A percentile compares a stretch with the other conserved stretches of the same genome.
phyloP scores from a whole-genome alignment of 805 yeast genomes.

The Zygotorulaspora florentina region DNA sequence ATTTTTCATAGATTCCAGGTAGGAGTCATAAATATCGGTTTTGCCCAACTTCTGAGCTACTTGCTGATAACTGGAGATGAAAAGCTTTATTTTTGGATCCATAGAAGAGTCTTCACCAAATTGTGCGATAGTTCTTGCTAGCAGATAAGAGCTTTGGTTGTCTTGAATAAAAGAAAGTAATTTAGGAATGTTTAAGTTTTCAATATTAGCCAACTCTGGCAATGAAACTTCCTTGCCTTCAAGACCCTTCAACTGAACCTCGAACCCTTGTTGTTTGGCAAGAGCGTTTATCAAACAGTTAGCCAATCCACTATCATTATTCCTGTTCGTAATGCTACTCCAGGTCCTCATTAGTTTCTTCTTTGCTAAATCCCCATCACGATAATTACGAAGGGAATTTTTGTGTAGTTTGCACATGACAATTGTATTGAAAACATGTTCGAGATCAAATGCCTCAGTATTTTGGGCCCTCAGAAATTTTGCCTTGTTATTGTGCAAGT shows the following conservation, averaged over 20 bases:
- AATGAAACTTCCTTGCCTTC: slow-evolving; percentile 7
- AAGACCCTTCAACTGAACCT: slow-evolving; percentile 10
- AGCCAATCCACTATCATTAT: slow-evolving; percentile 26
- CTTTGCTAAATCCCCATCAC: slow-evolving; percentile 16
- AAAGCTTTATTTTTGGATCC: slow-evolving; percentile 11
- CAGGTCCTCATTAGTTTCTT: slow-evolving; percentile 24
- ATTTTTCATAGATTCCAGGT: slow-evolving; percentile 7
- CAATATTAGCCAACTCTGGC: slow-evolving; percentile 10
- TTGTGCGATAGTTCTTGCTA: slow-evolving; percentile 19
- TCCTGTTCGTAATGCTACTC: slow-evolving; percentile 15
- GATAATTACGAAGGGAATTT: slow-evolving; percentile 14
- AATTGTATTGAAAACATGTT: slow-evolving; percentile 29
- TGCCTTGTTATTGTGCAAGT: slow-evolving; percentile 16
- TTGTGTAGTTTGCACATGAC: slow-evolving; percentile 31
- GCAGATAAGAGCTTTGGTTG: slow-evolving; percentile 23
- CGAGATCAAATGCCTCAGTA: slow-evolving; percentile 22
- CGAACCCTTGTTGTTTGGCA: slow-evolving; percentile 18
- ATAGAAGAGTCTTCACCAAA: slow-evolving; percentile 9
- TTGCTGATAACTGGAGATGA: slow-evolving; percentile 14
- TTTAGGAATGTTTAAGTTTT: slow-evolving; percentile 9
- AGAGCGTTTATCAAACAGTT: slow-evolving; percentile 18
- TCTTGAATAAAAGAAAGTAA: slow-evolving; percentile 12
- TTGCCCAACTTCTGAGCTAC: slow-evolving; percentile 5
- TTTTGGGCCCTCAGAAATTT: slow-evolving; percentile 23
- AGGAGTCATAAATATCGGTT: slow-evolving; percentile 17